Conservation (phyloP, 2,329 filamentous ascomycete species). For the Alternaria sp. region DNA sequence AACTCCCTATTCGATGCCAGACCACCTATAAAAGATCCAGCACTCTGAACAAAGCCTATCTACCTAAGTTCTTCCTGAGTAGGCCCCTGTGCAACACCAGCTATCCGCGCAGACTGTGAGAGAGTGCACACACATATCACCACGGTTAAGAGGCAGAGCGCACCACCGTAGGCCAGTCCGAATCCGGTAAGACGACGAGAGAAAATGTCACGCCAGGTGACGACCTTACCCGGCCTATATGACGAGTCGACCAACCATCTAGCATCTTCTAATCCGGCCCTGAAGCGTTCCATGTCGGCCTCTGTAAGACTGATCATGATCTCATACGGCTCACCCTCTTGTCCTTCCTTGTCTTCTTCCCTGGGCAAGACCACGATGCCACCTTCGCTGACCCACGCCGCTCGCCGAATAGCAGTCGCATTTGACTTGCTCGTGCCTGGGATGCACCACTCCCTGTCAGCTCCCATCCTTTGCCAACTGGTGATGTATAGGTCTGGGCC, state of each 20-base stretch:
- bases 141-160: background rate
- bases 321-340: constrained; percentile 10
- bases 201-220: background rate
- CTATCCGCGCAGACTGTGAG: background rate
- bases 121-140: background rate
- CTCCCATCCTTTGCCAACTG: constrained; percentile 35
- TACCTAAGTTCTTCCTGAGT: background rate
- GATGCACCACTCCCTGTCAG: constrained; percentile 29
- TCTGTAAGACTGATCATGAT: constrained; percentile 25
- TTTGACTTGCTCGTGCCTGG: constrained; percentile 21
- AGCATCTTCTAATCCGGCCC: constrained; percentile 10
- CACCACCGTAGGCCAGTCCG: background rate
- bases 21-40: background rate
- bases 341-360: constrained; percentile 2
- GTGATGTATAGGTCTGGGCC: constrained; percentile 39
- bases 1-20: background rate
- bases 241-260: constrained; percentile 6
- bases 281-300: constrained; percentile 22
- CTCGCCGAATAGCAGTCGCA: constrained; percentile 27
- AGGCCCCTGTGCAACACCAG: background rate
- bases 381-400: constrained; percentile 28
- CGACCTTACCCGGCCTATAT: background rate
- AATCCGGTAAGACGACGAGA: background rate
- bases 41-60: background rate
- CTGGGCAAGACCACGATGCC: constrained; percentile 31